phyloP scores from a whole-genome alignment of 805 yeast genomes.

The Millerago galiae region DNA sequence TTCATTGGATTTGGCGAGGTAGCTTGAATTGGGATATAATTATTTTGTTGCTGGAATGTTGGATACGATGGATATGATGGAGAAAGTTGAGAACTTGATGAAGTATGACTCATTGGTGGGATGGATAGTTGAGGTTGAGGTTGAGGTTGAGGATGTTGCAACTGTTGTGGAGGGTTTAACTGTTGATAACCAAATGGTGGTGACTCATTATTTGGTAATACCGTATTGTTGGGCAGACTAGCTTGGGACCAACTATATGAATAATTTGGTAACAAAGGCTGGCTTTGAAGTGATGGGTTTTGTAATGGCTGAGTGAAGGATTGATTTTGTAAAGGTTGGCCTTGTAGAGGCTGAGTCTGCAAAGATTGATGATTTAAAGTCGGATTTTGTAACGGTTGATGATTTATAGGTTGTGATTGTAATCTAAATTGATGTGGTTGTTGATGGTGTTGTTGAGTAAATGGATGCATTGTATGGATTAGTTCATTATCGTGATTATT shows the following conservation, averaged over 20 bases:
- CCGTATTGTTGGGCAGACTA: too few species aligned
- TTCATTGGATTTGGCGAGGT: neutral
- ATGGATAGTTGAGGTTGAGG: neutral
- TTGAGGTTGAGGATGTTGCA: neutral
- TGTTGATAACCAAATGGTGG: neutral
- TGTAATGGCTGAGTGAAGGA: too few species aligned
- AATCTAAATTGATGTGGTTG: neutral
- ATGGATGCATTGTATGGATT: neutral
- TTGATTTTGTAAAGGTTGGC: slow-evolving; percentile 1
- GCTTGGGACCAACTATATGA: neutral
- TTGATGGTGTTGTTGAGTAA: neutral
- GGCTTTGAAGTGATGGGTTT: neutral
- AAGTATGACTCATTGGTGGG: neutral
- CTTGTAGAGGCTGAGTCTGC: neutral
- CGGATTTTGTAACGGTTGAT: neutral
- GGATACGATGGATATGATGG: neutral
- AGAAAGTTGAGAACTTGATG: neutral
- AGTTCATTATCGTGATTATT: neutral
- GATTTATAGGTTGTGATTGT: neutral
- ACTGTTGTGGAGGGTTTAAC: neutral
- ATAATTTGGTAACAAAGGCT: neutral
- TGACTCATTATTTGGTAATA: neutral
- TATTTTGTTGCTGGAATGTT: neutral
- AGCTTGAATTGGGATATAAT: neutral
- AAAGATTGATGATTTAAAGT: neutral